Percentiles rank a stretch among this genome's conserved stretches.
Evolutionary conservation across 1,284 basidiomycete genomes (phyloP).

Genomic region (Retiboletus flavoniger): DNA sequence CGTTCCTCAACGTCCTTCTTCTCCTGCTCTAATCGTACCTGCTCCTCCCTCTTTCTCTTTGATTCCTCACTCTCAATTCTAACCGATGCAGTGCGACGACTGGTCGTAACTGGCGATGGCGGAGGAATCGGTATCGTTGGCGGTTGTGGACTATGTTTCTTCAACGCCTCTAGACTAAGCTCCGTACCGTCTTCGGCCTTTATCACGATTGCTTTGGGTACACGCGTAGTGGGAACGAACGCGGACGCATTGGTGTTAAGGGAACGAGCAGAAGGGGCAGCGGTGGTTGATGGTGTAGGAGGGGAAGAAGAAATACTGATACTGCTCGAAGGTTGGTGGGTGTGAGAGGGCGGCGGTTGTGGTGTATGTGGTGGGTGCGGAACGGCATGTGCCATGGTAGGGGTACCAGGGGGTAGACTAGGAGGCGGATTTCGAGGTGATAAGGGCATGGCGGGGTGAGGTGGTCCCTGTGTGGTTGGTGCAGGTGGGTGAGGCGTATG

Average conservation of each 20-base stretch:
- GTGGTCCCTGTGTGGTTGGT: conserved; percentile 38
- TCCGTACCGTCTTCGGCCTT: conserved; percentile 56
- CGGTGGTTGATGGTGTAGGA: conserved; percentile 58
- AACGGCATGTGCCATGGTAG: conserved; percentile 57
- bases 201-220: conserved; percentile 37
- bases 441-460: conserved; percentile 50
- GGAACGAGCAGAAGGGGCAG: conserved; percentile 40
- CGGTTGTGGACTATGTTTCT: conserved; percentile 45
- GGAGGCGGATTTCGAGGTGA: conserved; percentile 63
- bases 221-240: conserved; percentile 53
- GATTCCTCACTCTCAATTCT: conserved; percentile 61
- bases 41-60: conserved; percentile 50
- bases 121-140: conserved; percentile 45
- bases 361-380: conserved; percentile 48
- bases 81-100: conserved; percentile 38
- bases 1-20: conserved; percentile 39
- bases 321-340: conserved; percentile 48
- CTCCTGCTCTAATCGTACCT: conserved; percentile 47
- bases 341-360: conserved; percentile 50
- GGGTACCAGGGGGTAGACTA: conserved; percentile 60
- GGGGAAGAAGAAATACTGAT: conserved; percentile 63
- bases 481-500: conserved; percentile 33
- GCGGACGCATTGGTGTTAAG: conserved; percentile 61
- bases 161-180: conserved; percentile 53
- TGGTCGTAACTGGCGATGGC: conserved; percentile 38